Conservation (phyloP, 805 yeast genomes). For the Candida maltosa region DNA sequence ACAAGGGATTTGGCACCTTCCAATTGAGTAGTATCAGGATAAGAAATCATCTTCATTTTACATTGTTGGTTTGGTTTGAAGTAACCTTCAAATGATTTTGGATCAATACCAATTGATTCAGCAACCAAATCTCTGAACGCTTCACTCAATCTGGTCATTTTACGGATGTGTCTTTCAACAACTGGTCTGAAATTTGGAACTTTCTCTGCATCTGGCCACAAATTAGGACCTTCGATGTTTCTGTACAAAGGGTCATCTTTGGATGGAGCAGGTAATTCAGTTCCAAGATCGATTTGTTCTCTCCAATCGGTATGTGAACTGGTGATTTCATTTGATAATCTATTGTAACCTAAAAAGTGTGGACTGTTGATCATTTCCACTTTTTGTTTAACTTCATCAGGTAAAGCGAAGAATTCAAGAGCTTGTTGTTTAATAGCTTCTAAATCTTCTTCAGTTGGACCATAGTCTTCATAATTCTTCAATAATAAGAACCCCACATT, state of each 20-base stretch:
- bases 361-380: constrained; percentile 55
- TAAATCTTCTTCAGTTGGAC: constrained; percentile 40
- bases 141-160: constrained; percentile 43
- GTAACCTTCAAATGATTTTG: constrained; percentile 43
- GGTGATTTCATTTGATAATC: constrained; percentile 57
- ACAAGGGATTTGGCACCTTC: constrained; percentile 17
- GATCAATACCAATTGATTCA: constrained; percentile 51
- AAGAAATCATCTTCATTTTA: constrained; percentile 53
- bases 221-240: constrained; percentile 56
- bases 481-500: constrained; percentile 55
- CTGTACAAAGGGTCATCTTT: constrained; percentile 39
- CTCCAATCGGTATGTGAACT: constrained; percentile 53
- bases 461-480: constrained; percentile 32
- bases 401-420: constrained; percentile 42
- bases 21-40: constrained; percentile 44
- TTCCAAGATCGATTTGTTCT: constrained; percentile 61
- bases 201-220: constrained; percentile 44
- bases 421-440: constrained; percentile 37
- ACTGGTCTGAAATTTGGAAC: constrained; percentile 43
- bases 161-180: constrained; percentile 40
- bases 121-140: constrained; percentile 46
- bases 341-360: constrained; percentile 57
- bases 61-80: constrained; percentile 51
- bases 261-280: constrained; percentile 44
- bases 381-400: constrained; percentile 40